Conservation (phyloP, 2,329 filamentous ascomycete species). For the Apiospora hydei region DNA sequence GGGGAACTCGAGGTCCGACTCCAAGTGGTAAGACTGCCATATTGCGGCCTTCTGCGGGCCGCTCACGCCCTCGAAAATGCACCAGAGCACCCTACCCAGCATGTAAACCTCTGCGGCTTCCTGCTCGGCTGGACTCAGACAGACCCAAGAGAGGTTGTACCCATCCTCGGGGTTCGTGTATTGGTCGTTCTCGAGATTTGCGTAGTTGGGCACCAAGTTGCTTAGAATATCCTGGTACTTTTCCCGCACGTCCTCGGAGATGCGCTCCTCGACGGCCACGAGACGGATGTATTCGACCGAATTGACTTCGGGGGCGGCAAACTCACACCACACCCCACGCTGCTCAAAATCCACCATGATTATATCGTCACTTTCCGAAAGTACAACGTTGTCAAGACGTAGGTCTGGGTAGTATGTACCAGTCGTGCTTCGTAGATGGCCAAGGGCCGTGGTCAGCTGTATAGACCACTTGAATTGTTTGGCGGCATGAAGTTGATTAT, state of each 20-base stretch:
- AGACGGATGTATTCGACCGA: slow-evolving; percentile 65
- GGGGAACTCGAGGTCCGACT: slow-evolving; percentile 64
- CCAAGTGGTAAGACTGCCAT: slow-evolving; percentile 66
- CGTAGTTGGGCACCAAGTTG: slow-evolving; percentile 56
- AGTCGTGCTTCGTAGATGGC: slow-evolving; percentile 55
- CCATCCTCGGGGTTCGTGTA: slow-evolving; percentile 57
- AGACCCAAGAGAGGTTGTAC: slow-evolving; percentile 65
- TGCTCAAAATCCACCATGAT: slow-evolving; percentile 70
- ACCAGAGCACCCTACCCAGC: slow-evolving; percentile 68
- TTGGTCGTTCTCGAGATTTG: slow-evolving; percentile 49
- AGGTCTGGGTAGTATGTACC: slow-evolving; percentile 64
- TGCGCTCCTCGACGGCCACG: slow-evolving; percentile 57
- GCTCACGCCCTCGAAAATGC: slow-evolving; percentile 66
- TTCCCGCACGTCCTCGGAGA: slow-evolving; percentile 47
- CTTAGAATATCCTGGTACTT: slow-evolving; percentile 52
- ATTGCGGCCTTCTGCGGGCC: slow-evolving; percentile 63
- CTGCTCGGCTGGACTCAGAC: slow-evolving; percentile 57
- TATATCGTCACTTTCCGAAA: slow-evolving; percentile 54
- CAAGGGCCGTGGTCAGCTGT: slow-evolving; percentile 59
- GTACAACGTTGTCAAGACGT: slow-evolving; percentile 65
- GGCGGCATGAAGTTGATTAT: slow-evolving; percentile 48
- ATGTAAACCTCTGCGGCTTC: slow-evolving; percentile 68
- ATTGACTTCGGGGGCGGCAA: slow-evolving; percentile 66
- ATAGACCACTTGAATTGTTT: slow-evolving; percentile 61
- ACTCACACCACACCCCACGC: slow-evolving; percentile 68